Percentiles rank a stretch among this genome's conserved stretches.
Conservation (phyloP, 768 basidiomycete genomes). For the Phaffia tasmanica region DNA sequence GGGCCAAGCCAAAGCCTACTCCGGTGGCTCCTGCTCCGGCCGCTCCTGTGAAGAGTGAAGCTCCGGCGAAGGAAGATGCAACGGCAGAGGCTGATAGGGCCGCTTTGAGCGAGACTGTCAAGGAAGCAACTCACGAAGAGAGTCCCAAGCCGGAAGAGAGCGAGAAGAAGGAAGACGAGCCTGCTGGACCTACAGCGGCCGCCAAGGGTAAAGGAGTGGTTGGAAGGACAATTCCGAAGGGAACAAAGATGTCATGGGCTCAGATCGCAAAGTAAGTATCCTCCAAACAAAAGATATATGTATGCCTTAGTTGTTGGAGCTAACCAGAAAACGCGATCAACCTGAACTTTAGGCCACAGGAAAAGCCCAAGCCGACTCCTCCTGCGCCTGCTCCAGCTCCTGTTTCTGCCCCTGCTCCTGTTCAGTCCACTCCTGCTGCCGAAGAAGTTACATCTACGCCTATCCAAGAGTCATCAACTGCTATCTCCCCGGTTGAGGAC, state of each 20-base stretch:
- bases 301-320: too few species aligned
- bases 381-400: constrained; percentile 27
- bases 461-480: background rate
- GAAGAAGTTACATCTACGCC: constrained; percentile 23
- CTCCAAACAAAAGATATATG: background rate
- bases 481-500: background rate
- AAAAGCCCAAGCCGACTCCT: constrained; percentile 33
- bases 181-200: constrained; percentile 11
- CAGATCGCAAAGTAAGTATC: constrained; percentile 39
- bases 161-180: constrained; percentile 14
- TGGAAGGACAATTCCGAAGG: constrained; percentile 28
- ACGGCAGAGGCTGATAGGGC: background rate
- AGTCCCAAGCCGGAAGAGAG: constrained; percentile 6
- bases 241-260: constrained; percentile 39
- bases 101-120: background rate
- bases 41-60: constrained; percentile 15
- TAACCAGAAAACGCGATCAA: too few species aligned
- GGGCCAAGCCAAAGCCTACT: constrained; percentile 22
- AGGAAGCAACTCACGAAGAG: background rate
- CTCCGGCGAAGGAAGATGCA: background rate
- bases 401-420: constrained; percentile 20
- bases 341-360: constrained; percentile 12
- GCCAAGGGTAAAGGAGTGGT: constrained; percentile 22
- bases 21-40: constrained; percentile 27
- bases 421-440: constrained; percentile 29